phyloP scores from a whole-genome alignment of 2,329 filamentous ascomycete species.

The Pezicula neosporulosa region DNA sequence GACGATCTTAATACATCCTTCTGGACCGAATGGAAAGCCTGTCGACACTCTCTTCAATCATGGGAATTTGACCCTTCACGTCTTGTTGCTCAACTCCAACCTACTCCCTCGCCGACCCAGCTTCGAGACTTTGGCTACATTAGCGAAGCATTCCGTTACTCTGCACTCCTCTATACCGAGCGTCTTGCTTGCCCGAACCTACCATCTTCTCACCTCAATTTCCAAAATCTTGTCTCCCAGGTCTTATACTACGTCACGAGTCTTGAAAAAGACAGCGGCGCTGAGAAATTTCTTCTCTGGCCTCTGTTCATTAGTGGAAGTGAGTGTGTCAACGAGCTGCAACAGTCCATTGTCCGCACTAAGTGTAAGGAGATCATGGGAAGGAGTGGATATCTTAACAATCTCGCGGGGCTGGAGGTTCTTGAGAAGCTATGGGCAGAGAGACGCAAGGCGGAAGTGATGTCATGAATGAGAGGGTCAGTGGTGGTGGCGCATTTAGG shows the following conservation, averaged over 20 bases:
- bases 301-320: constrained; percentile 87
- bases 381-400: constrained; percentile 91
- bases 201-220: constrained; percentile 70
- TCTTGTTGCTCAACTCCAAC: constrained; percentile 47
- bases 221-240: constrained; percentile 79
- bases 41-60: constrained; percentile 70
- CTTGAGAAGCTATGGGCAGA: constrained; percentile 76
- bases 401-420: constrained; percentile 79
- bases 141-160: constrained; percentile 86
- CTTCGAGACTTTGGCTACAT: constrained; percentile 74
- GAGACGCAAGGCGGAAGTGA: constrained; percentile 10
- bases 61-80: constrained; percentile 70
- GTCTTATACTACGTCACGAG: constrained; percentile 81
- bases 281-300: constrained; percentile 90
- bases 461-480: not conserved
- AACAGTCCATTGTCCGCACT: constrained; percentile 74
- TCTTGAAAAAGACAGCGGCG: constrained; percentile 66
- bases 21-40: constrained; percentile 83
- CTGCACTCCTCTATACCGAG: constrained; percentile 85
- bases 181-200: constrained; percentile 75
- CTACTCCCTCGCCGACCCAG: constrained; percentile 53
- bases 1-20: constrained; percentile 65
- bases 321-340: constrained; percentile 78
- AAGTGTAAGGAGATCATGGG: constrained; percentile 84
- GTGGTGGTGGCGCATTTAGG: constrained; percentile 18